phyloP scores from a whole-genome alignment of 768 basidiomycete species.

The Leucogyrophana mollusca region DNA sequence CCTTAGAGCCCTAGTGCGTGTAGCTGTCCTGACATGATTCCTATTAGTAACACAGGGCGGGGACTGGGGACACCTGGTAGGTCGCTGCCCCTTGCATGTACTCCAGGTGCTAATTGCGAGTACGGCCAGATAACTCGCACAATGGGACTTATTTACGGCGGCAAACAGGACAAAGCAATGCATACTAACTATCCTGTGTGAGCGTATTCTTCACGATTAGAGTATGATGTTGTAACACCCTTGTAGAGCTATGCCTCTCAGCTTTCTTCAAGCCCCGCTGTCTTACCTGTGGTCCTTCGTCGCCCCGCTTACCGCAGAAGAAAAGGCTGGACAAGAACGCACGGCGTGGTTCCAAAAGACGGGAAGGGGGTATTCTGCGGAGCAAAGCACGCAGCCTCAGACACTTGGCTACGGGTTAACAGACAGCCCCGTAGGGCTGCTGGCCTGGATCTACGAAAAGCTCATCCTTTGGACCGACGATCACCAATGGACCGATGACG shows the following conservation, averaged over 20 bases:
- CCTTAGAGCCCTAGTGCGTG: background rate
- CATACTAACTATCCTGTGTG: constrained; percentile 32
- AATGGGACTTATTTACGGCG: constrained; percentile 22
- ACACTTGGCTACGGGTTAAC: constrained; percentile 48
- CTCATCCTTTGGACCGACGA: constrained; percentile 42
- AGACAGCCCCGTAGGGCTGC: constrained; percentile 51
- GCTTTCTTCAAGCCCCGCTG: constrained; percentile 11
- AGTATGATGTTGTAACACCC: background rate
- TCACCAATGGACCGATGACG: constrained; percentile 53
- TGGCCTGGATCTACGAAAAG: constrained; percentile 50
- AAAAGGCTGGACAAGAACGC: constrained; percentile 33
- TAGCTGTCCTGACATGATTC: background rate
- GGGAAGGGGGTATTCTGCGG: constrained; percentile 36
- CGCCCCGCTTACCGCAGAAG: constrained; percentile 32
- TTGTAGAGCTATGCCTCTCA: background rate
- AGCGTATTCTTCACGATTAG: background rate
- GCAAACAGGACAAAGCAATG: constrained; percentile 30
- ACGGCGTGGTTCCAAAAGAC: constrained; percentile 25
- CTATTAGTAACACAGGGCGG: constrained; percentile 45
- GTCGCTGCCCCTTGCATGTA: constrained; percentile 1
- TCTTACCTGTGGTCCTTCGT: constrained; percentile 25
- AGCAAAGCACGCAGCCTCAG: constrained; percentile 45
- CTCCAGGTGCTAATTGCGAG: background rate
- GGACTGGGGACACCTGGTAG: constrained; percentile 44
- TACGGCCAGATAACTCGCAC: constrained; percentile 22